Conservation (phyloP, 176 grass and related monocot genomes). For the Musa beccarii region DNA sequence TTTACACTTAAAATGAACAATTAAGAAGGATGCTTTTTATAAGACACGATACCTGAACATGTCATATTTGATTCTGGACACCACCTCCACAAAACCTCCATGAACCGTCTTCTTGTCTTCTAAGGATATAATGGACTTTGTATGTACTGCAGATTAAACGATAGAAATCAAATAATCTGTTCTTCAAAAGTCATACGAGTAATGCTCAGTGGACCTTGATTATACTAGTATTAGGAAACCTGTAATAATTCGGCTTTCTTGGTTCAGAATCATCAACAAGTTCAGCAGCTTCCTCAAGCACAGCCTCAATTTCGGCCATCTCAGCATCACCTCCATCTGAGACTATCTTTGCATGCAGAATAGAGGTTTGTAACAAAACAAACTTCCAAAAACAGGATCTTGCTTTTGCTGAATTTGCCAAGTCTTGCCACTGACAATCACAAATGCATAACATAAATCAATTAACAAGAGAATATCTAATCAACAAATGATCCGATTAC, state of each 20-base stretch:
- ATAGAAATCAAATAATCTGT: neutral
- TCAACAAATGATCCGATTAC: slow-evolving; percentile 19
- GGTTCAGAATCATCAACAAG: slow-evolving; percentile 65
- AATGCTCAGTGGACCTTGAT: neutral
- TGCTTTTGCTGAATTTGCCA: slow-evolving; percentile 54
- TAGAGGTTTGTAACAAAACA: slow-evolving; percentile 58
- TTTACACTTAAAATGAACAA: no score
- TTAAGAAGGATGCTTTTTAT: no score
- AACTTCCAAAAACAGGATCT: slow-evolving; percentile 80
- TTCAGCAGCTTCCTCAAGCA: slow-evolving; percentile 93
- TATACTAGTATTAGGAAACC: slow-evolving; percentile 31
- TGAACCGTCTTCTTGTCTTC: slow-evolving; percentile 60
- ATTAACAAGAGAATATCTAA: neutral
- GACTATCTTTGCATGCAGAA: slow-evolving; percentile 60
- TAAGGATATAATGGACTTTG: slow-evolving; percentile 60
- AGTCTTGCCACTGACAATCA: slow-evolving; percentile 61
- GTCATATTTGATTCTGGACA: slow-evolving; percentile 40
- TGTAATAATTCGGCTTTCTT: slow-evolving; percentile 83
- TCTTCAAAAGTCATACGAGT: neutral
- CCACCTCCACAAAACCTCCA: slow-evolving; percentile 68
- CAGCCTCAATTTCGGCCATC: slow-evolving; percentile 65
- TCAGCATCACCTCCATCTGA: slow-evolving; percentile 41
- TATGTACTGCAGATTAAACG: slow-evolving; percentile 57
- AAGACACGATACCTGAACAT: neutral
- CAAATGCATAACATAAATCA: neutral